A percentile compares a stretch with the other conserved stretches of the same genome.
phyloP scores from a whole-genome alignment of 2,329 filamentous ascomycete genomes.

The Cadophora sp. region DNA sequence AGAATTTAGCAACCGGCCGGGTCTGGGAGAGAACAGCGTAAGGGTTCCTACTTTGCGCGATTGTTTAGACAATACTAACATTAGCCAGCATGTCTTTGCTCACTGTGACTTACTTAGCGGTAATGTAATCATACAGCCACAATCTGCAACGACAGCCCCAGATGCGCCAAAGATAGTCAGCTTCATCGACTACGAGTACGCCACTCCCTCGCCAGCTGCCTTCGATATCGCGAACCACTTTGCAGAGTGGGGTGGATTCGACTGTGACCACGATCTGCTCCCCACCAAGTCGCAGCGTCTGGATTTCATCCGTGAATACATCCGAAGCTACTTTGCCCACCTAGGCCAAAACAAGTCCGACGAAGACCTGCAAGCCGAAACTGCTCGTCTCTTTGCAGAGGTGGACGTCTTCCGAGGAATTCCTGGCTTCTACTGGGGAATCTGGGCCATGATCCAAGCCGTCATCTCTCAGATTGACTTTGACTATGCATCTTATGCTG shows the following conservation, averaged over 20 bases:
- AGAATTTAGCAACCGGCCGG: constrained; percentile 77
- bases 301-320: constrained; percentile 84
- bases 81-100: constrained; percentile 78
- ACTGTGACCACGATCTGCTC: constrained; percentile 86
- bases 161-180: constrained; percentile 61
- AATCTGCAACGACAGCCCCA: constrained; percentile 41
- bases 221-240: constrained; percentile 99
- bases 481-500: constrained; percentile 92
- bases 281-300: constrained; percentile 79
- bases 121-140: constrained; percentile 86
- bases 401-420: constrained; percentile 89
- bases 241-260: constrained; percentile 96
- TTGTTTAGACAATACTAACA: constrained; percentile 31
- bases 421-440: constrained; percentile 90
- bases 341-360: constrained; percentile 49
- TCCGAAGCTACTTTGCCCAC: constrained; percentile 72
- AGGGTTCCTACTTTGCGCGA: constrained; percentile 43
- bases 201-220: constrained; percentile 88
- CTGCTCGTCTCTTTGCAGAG: constrained; percentile 74
- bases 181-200: constrained; percentile 99
- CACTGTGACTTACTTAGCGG: constrained; percentile 97
- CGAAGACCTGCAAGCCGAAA: constrained; percentile 64
- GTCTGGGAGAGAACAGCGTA: constrained; percentile 78
- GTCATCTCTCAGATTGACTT: constrained; percentile 96
- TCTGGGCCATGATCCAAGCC: constrained; percentile 95